Percentiles rank a stretch among this genome's conserved stretches.
These are phyloP conservation scores for Xanthoconium separans DNA, from an alignment of 1,284 basidiomycete genomes.

Conservation along the genomic window DNA sequence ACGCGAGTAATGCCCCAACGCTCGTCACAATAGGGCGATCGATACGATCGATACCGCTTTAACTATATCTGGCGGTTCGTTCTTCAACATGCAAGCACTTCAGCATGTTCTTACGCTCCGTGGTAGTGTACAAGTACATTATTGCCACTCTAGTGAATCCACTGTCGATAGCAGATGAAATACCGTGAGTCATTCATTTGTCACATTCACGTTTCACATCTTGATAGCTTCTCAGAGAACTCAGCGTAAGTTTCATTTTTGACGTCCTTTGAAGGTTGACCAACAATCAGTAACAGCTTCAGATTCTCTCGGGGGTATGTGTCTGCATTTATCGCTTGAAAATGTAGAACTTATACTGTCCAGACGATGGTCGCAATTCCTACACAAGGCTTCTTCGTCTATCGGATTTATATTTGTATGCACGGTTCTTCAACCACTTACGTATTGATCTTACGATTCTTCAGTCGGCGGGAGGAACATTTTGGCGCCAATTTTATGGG, in stretches of 20 bases:
- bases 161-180: background rate
- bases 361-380: background rate
- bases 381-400: background rate
- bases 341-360: background rate
- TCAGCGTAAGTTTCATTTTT: background rate
- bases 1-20: background rate
- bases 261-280: background rate
- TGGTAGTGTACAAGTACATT: background rate
- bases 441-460: background rate
- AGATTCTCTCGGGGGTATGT: background rate
- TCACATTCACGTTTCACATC: background rate
- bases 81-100: background rate
- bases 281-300: background rate
- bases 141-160: background rate
- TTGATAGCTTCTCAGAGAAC: background rate
- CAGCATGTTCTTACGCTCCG: background rate
- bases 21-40: background rate
- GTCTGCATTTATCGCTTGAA: background rate
- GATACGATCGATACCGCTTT: background rate
- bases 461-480: constrained; percentile 5
- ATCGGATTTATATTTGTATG: background rate
- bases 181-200: background rate
- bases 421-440: background rate
- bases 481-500: constrained; percentile 3
- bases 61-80: background rate